Conservation (phyloP, 768 basidiomycete genomes). For the Rhodotorula graminis region DNA sequence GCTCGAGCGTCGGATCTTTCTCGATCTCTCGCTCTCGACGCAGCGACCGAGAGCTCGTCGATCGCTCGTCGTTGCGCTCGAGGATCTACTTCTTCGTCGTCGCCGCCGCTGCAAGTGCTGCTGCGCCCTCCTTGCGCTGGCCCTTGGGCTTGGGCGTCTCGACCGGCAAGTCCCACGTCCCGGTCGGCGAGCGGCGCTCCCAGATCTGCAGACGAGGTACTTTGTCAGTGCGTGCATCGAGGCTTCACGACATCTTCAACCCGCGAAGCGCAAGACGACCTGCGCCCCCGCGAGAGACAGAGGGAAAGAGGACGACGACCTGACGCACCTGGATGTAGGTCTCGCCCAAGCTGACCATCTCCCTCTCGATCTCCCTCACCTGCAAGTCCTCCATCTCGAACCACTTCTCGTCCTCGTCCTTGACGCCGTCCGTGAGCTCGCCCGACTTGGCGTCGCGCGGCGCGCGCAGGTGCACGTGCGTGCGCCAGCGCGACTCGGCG, state of each 20-base stretch:
- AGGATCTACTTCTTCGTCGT: not conserved
- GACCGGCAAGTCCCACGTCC: slow-evolving; percentile 6
- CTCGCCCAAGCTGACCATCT: slow-evolving; percentile 97
- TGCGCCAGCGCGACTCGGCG: slow-evolving; percentile 82
- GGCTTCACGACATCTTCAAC: too few species aligned
- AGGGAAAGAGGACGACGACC: not conserved
- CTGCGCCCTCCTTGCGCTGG: not conserved
- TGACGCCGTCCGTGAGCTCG: slow-evolving; percentile 53
- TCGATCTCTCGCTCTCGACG: too few species aligned
- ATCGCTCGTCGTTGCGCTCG: too few species aligned
- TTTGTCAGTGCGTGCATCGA: not conserved
- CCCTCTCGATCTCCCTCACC: slow-evolving; percentile 90
- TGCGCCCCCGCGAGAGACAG: not conserved
- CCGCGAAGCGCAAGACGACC: not conserved
- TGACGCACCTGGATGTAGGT: slow-evolving; percentile 78
- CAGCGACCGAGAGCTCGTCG: too few species aligned
- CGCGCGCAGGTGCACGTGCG: slow-evolving; percentile 74
- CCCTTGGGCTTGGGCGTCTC: slow-evolving; percentile 12
- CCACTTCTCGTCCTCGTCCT: slow-evolving; percentile 80
- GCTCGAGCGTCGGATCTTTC: too few species aligned
- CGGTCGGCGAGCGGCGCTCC: slow-evolving; percentile 26
- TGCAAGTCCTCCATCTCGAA: slow-evolving; percentile 93
- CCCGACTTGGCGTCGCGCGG: slow-evolving; percentile 22
- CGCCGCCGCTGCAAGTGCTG: too few species aligned
- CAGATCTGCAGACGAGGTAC: slow-evolving; percentile 19